Conservation (phyloP, 441 rosid species). For the Pelargonium myrrhifolium region DNA sequence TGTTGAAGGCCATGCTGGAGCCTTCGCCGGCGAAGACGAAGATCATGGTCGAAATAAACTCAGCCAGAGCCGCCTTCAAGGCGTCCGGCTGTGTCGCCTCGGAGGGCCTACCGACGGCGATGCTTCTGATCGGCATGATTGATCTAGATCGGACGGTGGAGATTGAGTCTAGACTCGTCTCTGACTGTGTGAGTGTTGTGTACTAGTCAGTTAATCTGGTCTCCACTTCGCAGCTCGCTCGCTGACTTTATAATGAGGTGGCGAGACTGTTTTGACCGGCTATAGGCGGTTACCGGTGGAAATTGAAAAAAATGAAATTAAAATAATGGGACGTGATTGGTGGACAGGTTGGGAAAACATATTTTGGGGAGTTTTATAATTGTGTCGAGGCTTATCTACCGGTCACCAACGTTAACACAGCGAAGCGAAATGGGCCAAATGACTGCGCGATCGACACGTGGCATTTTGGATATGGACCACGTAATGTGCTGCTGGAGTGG, state of each 20-base stretch:
- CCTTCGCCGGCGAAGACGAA: conserved; percentile 86
- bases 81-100: conserved; percentile 67
- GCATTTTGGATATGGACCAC: too few species aligned
- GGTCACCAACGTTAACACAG: too few species aligned
- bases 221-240: conserved; percentile 13
- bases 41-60: conserved; percentile 71
- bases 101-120: conserved; percentile 56
- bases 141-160: conserved; percentile 14
- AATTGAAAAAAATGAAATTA: not conserved
- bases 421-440: too few species aligned
- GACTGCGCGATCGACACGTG: too few species aligned
- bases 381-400: too few species aligned
- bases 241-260: conserved; percentile 25
- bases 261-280: conserved; percentile 12
- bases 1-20: conserved; percentile 80
- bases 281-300: conserved; percentile 27
- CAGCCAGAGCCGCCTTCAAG: conserved; percentile 69
- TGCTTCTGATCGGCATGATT: conserved; percentile 72
- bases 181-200: not conserved
- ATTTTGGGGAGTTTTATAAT: not conserved
- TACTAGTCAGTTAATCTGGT: conserved; percentile 7
- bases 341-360: conserved; percentile 9
- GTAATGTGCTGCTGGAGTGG: too few species aligned
- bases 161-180: not conserved
- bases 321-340: conserved; percentile 22